Evolutionary conservation across 2,329 filamentous ascomycete genomes (phyloP), one percentile per base, ranked within the genome.

Genomic region (Myriangium duriaei): DNA sequence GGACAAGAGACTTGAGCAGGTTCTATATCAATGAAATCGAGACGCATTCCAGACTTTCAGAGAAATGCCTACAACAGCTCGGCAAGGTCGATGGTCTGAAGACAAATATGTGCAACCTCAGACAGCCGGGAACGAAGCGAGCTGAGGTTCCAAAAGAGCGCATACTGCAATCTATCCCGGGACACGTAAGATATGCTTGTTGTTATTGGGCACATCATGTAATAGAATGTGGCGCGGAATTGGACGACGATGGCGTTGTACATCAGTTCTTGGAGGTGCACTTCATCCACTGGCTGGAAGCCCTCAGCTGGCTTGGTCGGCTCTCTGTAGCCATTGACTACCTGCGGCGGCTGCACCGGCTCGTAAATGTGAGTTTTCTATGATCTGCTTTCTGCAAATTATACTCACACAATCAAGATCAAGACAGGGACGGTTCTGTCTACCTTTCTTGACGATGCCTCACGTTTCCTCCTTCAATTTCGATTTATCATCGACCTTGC

Each of bases 1-100:
- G n/a, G n/a, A n/a, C n/a, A n/a, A n/a, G n/a, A 7, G 21, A 44
- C 3, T 53, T 64, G 7, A 55, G 61, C 40, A 58, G 60, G 0
- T 52, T 63, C 4, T 34, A 19, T 7, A 19, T 65, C 0, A 42
- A 47, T 16, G 40, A 63, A 2, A 56, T 58, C 2, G 34, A 34
- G 3, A 29, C 46, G 6, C 1, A 38, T 6, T 32, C 43, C 38
- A 14, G 16, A 3, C 53, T 56, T 0, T 34, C 63, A 3, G 48
- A 47, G 11, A 40, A 56, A 0, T 47, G 57, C 2, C 59, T 63
- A 37, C 42, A 54, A 5, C 61, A 60, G 0, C 64, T 64, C 31
- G 51, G 54, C 3, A 58, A 63, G 40, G 61, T 21, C 2, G 15
- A 3, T 3, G 4, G 11, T 3, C 14, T 37, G 6, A 11, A 13